Percentiles rank a stretch among this genome's conserved stretches.
phyloP scores from a whole-genome alignment of 2,329 filamentous ascomycete species.

The Fusarium albidum region DNA sequence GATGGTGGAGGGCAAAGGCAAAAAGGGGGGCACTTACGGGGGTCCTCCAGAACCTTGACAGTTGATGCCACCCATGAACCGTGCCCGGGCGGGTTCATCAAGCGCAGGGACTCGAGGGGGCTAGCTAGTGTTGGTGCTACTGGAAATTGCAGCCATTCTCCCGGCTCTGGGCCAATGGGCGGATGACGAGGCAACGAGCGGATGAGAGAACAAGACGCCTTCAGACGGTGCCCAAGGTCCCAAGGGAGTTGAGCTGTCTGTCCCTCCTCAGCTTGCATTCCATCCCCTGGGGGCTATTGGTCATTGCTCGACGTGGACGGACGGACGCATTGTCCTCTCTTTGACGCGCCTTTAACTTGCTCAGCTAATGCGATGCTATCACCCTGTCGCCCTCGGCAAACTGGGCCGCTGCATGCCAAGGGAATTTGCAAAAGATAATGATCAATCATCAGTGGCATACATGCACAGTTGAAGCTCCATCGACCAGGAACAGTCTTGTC shows the following conservation, averaged over 20 bases:
- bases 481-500: slow-evolving; percentile 11
- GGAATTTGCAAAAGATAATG: slow-evolving; percentile 15
- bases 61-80: slow-evolving; percentile 15
- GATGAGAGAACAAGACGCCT: background rate
- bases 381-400: slow-evolving; percentile 1
- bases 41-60: slow-evolving; percentile 6
- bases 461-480: too few relatives aligned
- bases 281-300: slow-evolving; percentile 5
- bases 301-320: slow-evolving; percentile 1
- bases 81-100: slow-evolving; percentile 12
- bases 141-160: slow-evolving; percentile 25
- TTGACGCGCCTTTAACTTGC: background rate
- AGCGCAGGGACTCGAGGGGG: too few relatives aligned
- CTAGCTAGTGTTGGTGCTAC: slow-evolving; percentile 12
- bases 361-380: background rate
- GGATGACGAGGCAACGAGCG: slow-evolving; percentile 4
- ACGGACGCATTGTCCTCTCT: background rate
- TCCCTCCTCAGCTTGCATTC: background rate
- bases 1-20: slow-evolving; percentile 19
- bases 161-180: slow-evolving; percentile 17
- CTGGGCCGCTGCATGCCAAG: slow-evolving; percentile 8
- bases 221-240: background rate
- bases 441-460: slow-evolving; percentile 5
- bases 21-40: slow-evolving; percentile 27
- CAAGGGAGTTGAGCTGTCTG: slow-evolving; percentile 3